A percentile compares a stretch with the other conserved stretches of the same genome.
Conservation (phyloP, 345 rosid species). For the Cardamine resedifolia region DNA sequence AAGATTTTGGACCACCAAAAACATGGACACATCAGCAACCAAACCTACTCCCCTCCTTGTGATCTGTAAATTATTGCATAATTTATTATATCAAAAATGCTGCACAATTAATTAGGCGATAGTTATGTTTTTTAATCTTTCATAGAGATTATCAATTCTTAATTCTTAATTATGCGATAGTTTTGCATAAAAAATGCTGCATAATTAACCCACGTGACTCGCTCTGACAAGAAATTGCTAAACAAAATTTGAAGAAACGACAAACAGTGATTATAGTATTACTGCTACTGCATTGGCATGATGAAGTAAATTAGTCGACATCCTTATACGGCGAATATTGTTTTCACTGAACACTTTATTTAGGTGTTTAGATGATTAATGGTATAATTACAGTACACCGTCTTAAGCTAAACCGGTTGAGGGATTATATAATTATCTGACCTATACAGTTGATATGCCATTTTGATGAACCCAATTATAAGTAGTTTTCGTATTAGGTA, state of each 20-base stretch:
- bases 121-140: constrained; percentile 9
- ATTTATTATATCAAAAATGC: neutral
- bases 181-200: too few relatives aligned
- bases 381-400: neutral
- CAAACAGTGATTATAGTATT: neutral
- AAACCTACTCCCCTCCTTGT: constrained; percentile 22
- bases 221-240: constrained; percentile 32
- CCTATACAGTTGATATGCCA: too few relatives aligned
- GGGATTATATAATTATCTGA: neutral
- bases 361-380: neutral
- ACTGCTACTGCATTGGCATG: neutral
- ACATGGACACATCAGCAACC: constrained; percentile 32
- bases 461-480: neutral
- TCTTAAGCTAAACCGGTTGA: neutral
- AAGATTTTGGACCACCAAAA: constrained; percentile 34
- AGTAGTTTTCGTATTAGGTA: neutral
- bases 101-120: constrained; percentile 11
- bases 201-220: constrained; percentile 35
- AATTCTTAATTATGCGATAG: constrained; percentile 20
- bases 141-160: constrained; percentile 27
- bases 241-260: constrained; percentile 13
- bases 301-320: neutral
- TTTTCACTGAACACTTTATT: neutral
- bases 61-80: constrained; percentile 20
- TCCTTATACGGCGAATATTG: neutral